Conservation (phyloP, 1,139 yeast genomes). For the Pichia sp. region DNA sequence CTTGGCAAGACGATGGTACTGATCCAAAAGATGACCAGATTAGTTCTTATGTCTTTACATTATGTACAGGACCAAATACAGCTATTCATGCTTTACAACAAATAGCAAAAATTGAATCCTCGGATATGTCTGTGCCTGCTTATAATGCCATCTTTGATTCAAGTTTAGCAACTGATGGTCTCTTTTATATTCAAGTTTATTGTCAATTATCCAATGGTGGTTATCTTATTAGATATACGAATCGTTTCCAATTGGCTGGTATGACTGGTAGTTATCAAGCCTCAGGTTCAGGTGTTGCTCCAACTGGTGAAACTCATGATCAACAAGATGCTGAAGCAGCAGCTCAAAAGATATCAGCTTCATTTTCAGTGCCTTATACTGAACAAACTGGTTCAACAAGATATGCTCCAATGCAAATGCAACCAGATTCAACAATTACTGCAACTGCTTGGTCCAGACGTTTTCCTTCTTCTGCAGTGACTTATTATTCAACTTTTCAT, state of each 20-base stretch:
- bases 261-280: slow-evolving; percentile 56
- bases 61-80: slow-evolving; percentile 64
- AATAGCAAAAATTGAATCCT: not conserved
- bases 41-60: slow-evolving; percentile 41
- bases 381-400: slow-evolving; percentile 67
- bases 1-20: slow-evolving; percentile 56
- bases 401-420: slow-evolving; percentile 88
- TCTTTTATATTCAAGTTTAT: slow-evolving; percentile 63
- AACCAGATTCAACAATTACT: slow-evolving; percentile 69
- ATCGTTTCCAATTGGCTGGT: slow-evolving; percentile 57
- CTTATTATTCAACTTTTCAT: slow-evolving; percentile 43
- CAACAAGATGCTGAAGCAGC: slow-evolving; percentile 22
- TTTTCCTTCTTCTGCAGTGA: slow-evolving; percentile 62
- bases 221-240: slow-evolving; percentile 65
- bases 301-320: slow-evolving; percentile 35
- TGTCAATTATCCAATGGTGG: slow-evolving; percentile 42
- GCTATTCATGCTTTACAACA: slow-evolving; percentile 25
- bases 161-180: slow-evolving; percentile 51
- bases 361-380: slow-evolving; percentile 57
- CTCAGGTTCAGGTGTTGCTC: slow-evolving; percentile 39
- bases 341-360: slow-evolving; percentile 26
- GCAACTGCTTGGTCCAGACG: slow-evolving; percentile 56
- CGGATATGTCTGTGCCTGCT: slow-evolving; percentile 27
- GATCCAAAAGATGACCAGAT: slow-evolving; percentile 46
- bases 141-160: slow-evolving; percentile 41